Evolutionary conservation across 2,329 filamentous ascomycete species (phyloP).

Genomic region (Cladosporium austrohemisphaericum): DNA sequence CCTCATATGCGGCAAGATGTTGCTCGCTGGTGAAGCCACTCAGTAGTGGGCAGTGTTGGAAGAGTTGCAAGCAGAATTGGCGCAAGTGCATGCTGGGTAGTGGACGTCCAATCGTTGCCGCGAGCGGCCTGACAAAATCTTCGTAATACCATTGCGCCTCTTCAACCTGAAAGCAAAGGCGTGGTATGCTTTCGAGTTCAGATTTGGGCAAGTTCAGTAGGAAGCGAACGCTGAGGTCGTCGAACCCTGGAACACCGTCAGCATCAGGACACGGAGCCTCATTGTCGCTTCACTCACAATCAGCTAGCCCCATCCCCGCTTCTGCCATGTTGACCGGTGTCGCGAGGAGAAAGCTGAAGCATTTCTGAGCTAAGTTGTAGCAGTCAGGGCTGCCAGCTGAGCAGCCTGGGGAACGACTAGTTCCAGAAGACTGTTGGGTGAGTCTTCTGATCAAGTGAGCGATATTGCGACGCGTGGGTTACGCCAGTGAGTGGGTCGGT

Average conservation of each 20-base stretch:
- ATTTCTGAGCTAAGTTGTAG: slow-evolving; percentile 15
- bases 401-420: slow-evolving; percentile 10
- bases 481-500: not conserved
- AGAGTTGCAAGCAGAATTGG: slow-evolving; percentile 83
- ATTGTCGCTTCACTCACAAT: slow-evolving; percentile 1
- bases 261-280: not conserved
- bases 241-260: slow-evolving; percentile 56
- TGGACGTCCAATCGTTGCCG: slow-evolving; percentile 59
- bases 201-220: slow-evolving; percentile 93
- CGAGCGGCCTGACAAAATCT: slow-evolving; percentile 82
- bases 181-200: slow-evolving; percentile 82
- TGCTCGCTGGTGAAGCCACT: slow-evolving; percentile 73
- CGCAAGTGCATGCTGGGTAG: slow-evolving; percentile 82
- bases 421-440: slow-evolving; percentile 5
- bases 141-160: slow-evolving; percentile 99
- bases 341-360: slow-evolving; percentile 15
- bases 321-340: slow-evolving; percentile 17
- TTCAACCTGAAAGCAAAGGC: slow-evolving; percentile 97
- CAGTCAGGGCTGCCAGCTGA: slow-evolving; percentile 8
- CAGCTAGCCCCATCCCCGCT: slow-evolving; percentile 16
- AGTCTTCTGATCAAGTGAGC: slow-evolving; percentile 7
- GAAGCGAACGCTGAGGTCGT: slow-evolving; percentile 96
- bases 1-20: slow-evolving; percentile 78
- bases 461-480: slow-evolving; percentile 4
- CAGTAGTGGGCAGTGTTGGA: slow-evolving; percentile 88